These are phyloP conservation scores for Scheffersomyces cryptocercus DNA, from an alignment of 1,139 yeast genomes.

Conservation along the genomic window DNA sequence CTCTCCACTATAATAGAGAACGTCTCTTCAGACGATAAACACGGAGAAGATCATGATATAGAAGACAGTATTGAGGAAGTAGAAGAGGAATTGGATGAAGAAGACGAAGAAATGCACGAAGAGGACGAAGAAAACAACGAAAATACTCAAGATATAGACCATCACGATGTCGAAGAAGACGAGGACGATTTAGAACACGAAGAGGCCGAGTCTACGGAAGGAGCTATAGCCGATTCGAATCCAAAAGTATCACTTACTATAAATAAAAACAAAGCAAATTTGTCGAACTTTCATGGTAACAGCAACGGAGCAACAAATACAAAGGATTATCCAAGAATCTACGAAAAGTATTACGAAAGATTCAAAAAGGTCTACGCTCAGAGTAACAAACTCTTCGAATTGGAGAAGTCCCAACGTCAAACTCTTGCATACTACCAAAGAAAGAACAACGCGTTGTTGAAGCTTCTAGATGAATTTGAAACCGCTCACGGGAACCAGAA, in stretches of 20 bases:
- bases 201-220: not conserved
- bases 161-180: no score
- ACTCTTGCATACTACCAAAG: constrained; percentile 37
- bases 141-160: not conserved
- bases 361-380: constrained; percentile 23
- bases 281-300: no score
- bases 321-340: constrained; percentile 23
- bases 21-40: not conserved
- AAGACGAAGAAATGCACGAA: not conserved
- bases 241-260: not conserved
- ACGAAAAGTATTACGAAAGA: constrained; percentile 27
- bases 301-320: not conserved
- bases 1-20: not conserved
- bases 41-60: constrained; percentile 1
- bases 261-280: no score
- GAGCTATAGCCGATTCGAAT: not conserved
- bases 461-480: constrained; percentile 26
- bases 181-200: not conserved
- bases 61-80: not conserved
- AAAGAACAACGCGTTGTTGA: constrained; percentile 40
- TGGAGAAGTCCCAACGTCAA: constrained; percentile 37
- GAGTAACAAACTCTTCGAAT: constrained; percentile 29
- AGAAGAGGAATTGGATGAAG: not conserved
- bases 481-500: not conserved
- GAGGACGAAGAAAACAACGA: not conserved